Conservation (phyloP, 768 basidiomycete genomes). For the Calocera viscosa region DNA sequence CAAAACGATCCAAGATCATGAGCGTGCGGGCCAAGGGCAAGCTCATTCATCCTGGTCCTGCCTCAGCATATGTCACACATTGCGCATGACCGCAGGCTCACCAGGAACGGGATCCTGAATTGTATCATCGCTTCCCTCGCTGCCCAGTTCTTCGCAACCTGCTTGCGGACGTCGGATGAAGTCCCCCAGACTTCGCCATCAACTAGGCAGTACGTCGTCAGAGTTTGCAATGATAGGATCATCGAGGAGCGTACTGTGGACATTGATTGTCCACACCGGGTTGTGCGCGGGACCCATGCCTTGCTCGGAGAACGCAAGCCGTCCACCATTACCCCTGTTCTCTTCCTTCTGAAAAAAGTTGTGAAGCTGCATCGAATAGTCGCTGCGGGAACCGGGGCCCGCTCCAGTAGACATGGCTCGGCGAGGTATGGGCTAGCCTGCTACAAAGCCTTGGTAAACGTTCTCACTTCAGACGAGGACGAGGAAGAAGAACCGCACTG, state of each 20-base stretch:
- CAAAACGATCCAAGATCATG: neutral
- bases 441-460: neutral
- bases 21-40: neutral
- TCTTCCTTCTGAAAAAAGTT: slow-evolving; percentile 7
- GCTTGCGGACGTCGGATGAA: slow-evolving; percentile 35
- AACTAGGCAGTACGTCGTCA: slow-evolving; percentile 29
- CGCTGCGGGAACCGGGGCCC: neutral
- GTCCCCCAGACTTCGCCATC: slow-evolving; percentile 37
- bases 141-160: slow-evolving; percentile 28
- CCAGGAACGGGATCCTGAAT: slow-evolving; percentile 3
- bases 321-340: neutral
- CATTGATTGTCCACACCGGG: neutral
- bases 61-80: neutral
- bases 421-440: neutral
- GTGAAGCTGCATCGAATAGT: slow-evolving; percentile 2
- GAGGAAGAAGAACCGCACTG: too few species aligned
- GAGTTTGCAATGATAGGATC: too few species aligned
- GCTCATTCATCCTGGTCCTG: neutral
- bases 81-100: neutral
- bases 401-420: neutral
- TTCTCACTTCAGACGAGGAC: too few species aligned
- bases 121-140: slow-evolving; percentile 22
- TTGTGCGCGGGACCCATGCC: slow-evolving; percentile 5
- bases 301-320: neutral
- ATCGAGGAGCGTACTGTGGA: neutral